Evolutionary conservation across 2,329 filamentous ascomycete species (phyloP), one percentile per base, ranked within the genome.

Genomic region (Cladophialophora psammophila): DNA sequence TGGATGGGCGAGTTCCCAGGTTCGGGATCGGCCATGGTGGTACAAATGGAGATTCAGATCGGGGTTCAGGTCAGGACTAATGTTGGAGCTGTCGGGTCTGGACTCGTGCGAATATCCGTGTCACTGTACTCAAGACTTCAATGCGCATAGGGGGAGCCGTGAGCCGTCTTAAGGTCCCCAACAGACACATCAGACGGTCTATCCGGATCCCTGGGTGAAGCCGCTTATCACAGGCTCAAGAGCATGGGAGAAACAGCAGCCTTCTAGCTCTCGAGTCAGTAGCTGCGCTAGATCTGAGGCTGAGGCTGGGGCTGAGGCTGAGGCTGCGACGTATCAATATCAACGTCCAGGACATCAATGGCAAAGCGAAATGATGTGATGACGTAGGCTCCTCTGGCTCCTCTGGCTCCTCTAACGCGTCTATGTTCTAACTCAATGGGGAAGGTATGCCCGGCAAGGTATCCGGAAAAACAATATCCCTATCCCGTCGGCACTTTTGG

Each of bases 11-110:
- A 50, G 5, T 32, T 38, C n/a, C 52, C 54, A n/a, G 40, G 32
- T 34, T 67, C 65, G 12, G 55, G 31, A 50, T 67, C 65, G 26
- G 40, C 60, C 64, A 66, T 66, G 18, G 32, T 54, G 20, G n/a
- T 12, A 12, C n/a, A 2, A 26, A 53, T 57, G 42, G 42, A 31
- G 20, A 32, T 59, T 48, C 45, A 26, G 10, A 18, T 31, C 15
- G 8, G 26, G 20, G 18, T 54, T 48, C 45, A 26, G 10, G 7
- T 31, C 15, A 10, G 26, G 45, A 26, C 45, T 48, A 8, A 7
- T 18, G 9, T n/a, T 20, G n/a, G 18, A 1, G 45, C 13, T 50
- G 18, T 40, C 36, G 15, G 36, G 36, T 40, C 12, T 31, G 20
- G 26, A 26, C 18, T 31, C 15, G 12, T 50, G 9, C 45, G 45